A percentile compares a stretch with the other conserved stretches of the same genome.
phyloP scores from a whole-genome alignment of 2,329 filamentous ascomycete species.

The Thelonectria blattea region DNA sequence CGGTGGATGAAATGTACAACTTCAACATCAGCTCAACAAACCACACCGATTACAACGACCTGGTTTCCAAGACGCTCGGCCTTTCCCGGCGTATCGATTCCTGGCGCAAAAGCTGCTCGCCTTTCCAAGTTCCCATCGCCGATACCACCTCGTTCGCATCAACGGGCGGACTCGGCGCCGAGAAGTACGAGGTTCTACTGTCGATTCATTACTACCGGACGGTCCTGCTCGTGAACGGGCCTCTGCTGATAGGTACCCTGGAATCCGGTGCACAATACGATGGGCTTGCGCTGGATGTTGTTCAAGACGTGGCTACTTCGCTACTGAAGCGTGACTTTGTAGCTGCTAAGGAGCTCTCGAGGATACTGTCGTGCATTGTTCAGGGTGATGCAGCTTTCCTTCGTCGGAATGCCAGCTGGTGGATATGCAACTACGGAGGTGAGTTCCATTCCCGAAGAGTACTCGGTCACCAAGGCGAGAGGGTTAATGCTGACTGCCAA shows the following conservation, averaged over 20 bases:
- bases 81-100: constrained; percentile 27
- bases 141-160: constrained; percentile 15
- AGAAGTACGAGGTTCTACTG: constrained; percentile 39
- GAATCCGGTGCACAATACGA: constrained; percentile 15
- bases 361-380: constrained; percentile 28
- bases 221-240: constrained; percentile 8
- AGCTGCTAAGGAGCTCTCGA: constrained; percentile 27
- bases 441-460: constrained; percentile 6
- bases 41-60: constrained; percentile 13
- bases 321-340: constrained; percentile 34
- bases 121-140: constrained; percentile 13
- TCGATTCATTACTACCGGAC: constrained; percentile 50
- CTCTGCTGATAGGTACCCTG: constrained; percentile 25
- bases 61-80: constrained; percentile 27
- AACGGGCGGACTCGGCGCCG: constrained; percentile 8
- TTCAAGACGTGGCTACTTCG: constrained; percentile 23
- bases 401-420: constrained; percentile 39
- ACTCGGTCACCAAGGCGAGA: not conserved
- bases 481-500: constrained; percentile 33
- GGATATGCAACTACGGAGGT: constrained; percentile 42
- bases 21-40: constrained; percentile 28
- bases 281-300: constrained; percentile 15
- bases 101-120: constrained; percentile 19
- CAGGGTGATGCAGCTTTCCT: constrained; percentile 30
- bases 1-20: constrained; percentile 28